Percentiles rank a stretch among this genome's conserved stretches.
These are phyloP conservation scores for Fusarium sacchari DNA, from an alignment of 2,329 filamentous ascomycete species.

Conservation along the genomic window DNA sequence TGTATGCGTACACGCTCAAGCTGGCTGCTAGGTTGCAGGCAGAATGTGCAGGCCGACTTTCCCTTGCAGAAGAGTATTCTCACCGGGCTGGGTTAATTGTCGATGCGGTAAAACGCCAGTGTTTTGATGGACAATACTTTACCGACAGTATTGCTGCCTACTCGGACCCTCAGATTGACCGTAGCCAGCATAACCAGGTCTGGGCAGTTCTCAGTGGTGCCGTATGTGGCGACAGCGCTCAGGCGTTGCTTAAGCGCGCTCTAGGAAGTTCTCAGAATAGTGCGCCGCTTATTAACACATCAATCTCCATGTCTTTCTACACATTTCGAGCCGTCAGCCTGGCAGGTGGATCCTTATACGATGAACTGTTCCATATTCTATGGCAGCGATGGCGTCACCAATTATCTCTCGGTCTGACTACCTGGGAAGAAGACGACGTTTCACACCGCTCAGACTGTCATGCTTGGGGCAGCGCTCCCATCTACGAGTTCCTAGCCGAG, in stretches of 20 bases:
- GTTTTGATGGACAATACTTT: background rate
- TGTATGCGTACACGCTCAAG: background rate
- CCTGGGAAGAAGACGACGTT: background rate
- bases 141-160: background rate
- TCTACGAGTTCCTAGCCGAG: background rate
- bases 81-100: background rate
- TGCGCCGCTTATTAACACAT: accelerated
- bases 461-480: background rate
- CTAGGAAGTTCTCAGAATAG: accelerated
- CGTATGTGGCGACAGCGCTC: background rate
- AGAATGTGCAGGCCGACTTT: background rate
- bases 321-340: background rate
- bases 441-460: background rate
- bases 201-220: background rate
- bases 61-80: background rate
- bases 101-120: background rate
- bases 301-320: background rate
- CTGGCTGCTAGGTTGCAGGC: background rate
- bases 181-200: background rate
- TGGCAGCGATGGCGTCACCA: background rate
- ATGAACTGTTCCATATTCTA: background rate
- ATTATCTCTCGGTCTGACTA: background rate
- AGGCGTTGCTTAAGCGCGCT: background rate
- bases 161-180: background rate
- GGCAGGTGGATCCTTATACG: background rate